Conservation (phyloP, 1,284 basidiomycete species). For the Pascua guehoae region DNA sequence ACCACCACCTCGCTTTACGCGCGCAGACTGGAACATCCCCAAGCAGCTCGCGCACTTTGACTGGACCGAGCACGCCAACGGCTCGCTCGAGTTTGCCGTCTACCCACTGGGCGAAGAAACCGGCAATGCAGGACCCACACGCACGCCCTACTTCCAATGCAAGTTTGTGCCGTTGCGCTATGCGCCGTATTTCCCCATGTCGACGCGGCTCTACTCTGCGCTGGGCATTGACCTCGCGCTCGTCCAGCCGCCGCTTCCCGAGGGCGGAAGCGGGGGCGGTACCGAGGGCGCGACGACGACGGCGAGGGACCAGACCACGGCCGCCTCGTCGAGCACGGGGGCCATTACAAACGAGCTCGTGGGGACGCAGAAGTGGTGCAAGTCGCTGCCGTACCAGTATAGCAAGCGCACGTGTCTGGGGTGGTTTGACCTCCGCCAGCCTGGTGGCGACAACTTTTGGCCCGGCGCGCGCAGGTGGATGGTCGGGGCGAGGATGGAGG, state of each 20-base stretch:
- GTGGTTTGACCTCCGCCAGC: constrained; percentile 6
- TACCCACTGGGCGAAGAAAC: constrained; percentile 1
- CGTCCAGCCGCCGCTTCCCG: constrained; percentile 7
- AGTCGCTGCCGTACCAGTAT: constrained; percentile 6
- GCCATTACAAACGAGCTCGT: not conserved
- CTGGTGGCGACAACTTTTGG: not conserved
- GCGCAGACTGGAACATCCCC: constrained; percentile 10
- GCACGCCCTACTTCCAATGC: constrained; percentile 2
- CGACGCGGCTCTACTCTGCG: not conserved
- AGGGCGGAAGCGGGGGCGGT: not conserved
- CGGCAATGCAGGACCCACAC: no score
- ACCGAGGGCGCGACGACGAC: not conserved
- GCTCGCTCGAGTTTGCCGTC: constrained; percentile 1
- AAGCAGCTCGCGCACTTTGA: constrained; percentile 11
- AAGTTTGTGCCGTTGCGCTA: constrained; percentile 1
- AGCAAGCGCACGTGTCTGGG: not conserved
- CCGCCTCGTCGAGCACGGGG: not conserved
- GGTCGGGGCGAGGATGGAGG: not conserved
- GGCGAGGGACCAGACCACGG: not conserved
- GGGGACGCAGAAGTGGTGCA: constrained; percentile 7
- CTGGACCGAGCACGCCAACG: constrained; percentile 1
- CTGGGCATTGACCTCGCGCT: constrained; percentile 1
- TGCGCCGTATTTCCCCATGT: constrained; percentile 3
- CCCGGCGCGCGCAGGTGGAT: constrained; percentile 1
- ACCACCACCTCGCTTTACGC: not conserved